Evolutionary conservation across 2,329 filamentous ascomycete species (phyloP), one percentile per base, ranked within the genome.

Genomic region (Leptographium procerum): DNA sequence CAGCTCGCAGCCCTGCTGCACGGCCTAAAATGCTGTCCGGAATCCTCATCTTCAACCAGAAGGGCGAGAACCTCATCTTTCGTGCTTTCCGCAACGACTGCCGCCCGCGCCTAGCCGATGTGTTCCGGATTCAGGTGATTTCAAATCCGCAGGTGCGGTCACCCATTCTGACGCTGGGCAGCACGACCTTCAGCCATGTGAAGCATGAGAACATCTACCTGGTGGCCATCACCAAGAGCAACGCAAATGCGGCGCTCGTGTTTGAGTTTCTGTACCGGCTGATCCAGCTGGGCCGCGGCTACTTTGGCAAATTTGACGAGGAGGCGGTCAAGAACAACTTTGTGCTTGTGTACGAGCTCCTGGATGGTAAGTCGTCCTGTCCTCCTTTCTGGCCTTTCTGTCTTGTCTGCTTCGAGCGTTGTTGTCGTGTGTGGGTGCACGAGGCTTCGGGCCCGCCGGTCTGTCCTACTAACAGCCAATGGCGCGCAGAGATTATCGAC

Each of bases 311-410:
- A 74, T 96, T 99, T 69, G 94, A 99, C 69, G 94, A 99, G 79
- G 94, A 99, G 76, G 91, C 94, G 59, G 92, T 99, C 66, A 99
- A 99, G 86, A 97, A 96, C 76, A 99, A 99, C 77, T 99, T 99
- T 76, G 94, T 99, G 64, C 79, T 99, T 65, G 91, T 99, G 45
- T 99, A 99, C 73, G 94, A 99, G 79, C 81, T 99, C 59, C 77
- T 99, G 58, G 94, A 99, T 72, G 89, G 89, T 94, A 69, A 62
- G 76, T 69, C 26, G n/a, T 31, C 16, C 26, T 16, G 3, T 19
- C 29, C 19, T 16, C 33, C 34, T 16, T 29, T 16, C 48, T 48
- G 3, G 53, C 9, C 11, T 5, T 13, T 33, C 31, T 33, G 31
- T 33, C 13, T 16, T 13, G 22, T 40, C 10, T 43, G 33, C 5